Conservation (phyloP, 306 rosid species). For the Geum urbanum region DNA sequence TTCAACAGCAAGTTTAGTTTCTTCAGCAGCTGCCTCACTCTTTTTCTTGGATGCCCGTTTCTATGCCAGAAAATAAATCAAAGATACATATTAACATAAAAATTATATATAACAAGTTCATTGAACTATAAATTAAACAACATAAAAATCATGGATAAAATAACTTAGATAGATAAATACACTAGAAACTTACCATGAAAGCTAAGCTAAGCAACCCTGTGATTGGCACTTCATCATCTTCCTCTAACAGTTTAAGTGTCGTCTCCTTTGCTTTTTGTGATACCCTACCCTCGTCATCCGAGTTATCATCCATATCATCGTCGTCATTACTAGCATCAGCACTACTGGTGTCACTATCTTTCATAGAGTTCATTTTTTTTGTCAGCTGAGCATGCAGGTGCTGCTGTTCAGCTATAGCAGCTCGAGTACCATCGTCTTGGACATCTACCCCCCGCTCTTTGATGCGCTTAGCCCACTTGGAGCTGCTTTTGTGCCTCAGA, state of each 20-base stretch:
- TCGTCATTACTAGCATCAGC: conserved; percentile 63
- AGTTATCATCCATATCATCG: conserved; percentile 42
- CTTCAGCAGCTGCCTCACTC: conserved; percentile 68
- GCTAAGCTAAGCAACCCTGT: conserved; percentile 80
- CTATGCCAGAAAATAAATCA: conserved; percentile 42
- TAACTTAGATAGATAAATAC: conserved; percentile 14
- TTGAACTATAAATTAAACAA: neutral
- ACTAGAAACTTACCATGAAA: conserved; percentile 64
- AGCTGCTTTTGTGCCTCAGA: conserved; percentile 63
- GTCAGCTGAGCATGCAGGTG: conserved; percentile 61
- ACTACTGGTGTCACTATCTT: conserved; percentile 57
- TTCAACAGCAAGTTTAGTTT: conserved; percentile 68
- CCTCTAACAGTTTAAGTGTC: conserved; percentile 55
- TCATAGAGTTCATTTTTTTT: conserved; percentile 75
- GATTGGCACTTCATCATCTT: conserved; percentile 65
- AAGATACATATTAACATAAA: conserved; percentile 10
- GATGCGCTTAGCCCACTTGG: conserved; percentile 66
- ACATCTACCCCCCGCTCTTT: conserved; percentile 58
- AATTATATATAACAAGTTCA: conserved; percentile 11
- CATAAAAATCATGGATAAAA: neutral
- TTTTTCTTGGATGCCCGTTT: conserved; percentile 74
- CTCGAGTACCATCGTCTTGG: conserved; percentile 94
- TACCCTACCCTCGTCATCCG: conserved; percentile 45
- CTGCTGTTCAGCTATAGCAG: conserved; percentile 73
- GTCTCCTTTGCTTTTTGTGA: conserved; percentile 67